Percentiles rank a stretch among this genome's conserved stretches.
phyloP scores from a whole-genome alignment of 352 stramenopile genomes.

The Globisporangium lucens region DNA sequence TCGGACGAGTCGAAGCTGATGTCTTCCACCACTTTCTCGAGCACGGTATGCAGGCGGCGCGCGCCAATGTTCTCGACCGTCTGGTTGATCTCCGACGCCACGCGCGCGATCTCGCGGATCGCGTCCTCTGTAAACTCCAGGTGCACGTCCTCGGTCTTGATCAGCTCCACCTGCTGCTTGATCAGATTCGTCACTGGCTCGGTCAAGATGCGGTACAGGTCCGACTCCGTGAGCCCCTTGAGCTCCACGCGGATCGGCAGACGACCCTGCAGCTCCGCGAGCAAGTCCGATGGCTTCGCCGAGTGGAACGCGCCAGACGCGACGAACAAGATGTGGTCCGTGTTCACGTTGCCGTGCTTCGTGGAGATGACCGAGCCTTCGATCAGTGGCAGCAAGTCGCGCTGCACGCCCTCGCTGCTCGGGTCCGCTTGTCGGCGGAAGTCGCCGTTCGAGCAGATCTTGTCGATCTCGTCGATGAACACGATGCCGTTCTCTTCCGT shows the following conservation, averaged over 20 bases:
- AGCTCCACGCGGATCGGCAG: conserved; percentile 99
- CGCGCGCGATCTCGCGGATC: conserved; percentile 95
- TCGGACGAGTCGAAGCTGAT: conserved; percentile 98
- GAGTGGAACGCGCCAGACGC: conserved; percentile 97
- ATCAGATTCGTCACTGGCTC: conserved; percentile 99
- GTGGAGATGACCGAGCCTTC: conserved; percentile 97
- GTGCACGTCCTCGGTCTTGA: conserved; percentile 95
- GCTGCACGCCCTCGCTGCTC: conserved; percentile 98
- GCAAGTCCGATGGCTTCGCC: conserved; percentile 97
- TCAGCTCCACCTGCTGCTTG: conserved; percentile 96
- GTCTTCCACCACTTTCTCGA: conserved; percentile 99
- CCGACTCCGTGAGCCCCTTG: conserved; percentile 97
- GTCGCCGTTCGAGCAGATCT: conserved; percentile 97
- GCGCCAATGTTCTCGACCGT: conserved; percentile 99
- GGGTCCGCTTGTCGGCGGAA: conserved; percentile 93
- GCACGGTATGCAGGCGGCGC: conserved; percentile 94
- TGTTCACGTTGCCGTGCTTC: conserved; percentile 99
- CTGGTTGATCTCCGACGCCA: conserved; percentile 94
- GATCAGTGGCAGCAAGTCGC: conserved; percentile 97
- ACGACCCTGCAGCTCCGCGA: conserved; percentile 97
- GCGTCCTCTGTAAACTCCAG: conserved; percentile 97
- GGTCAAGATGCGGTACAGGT: conserved; percentile 99
- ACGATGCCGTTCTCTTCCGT: conserved; percentile 99
- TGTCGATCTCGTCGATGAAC: conserved; percentile 99
- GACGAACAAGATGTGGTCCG: conserved; percentile 99